phyloP scores from a whole-genome alignment of 2,329 filamentous ascomycete genomes.

The Akanthomyces lecanii region DNA sequence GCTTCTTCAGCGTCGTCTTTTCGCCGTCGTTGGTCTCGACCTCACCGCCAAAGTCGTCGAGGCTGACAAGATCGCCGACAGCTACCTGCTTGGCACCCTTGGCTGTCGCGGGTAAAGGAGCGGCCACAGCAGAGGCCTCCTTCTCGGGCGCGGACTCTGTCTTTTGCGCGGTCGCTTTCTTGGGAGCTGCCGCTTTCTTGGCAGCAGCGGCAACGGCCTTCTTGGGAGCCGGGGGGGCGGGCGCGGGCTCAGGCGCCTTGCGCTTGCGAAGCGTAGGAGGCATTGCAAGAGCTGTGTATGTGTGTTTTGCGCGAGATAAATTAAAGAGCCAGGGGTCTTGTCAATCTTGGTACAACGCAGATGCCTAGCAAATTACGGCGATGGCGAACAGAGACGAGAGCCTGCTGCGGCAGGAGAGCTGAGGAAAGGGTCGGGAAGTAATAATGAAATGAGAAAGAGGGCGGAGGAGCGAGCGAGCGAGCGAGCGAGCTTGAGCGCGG shows the following conservation, averaged over 20 bases:
- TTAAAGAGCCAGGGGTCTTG: conserved; percentile 1
- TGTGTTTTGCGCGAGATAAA: conserved; percentile 3
- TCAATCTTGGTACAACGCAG: background rate
- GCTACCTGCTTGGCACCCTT: conserved; percentile 37
- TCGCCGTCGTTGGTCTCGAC: conserved; percentile 81
- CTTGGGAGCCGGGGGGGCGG: conserved; percentile 39
- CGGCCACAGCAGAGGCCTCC: background rate
- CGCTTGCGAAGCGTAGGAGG: conserved; percentile 58
- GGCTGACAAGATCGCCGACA: conserved; percentile 50
- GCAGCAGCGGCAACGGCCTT: conserved; percentile 36
- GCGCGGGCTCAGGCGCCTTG: conserved; percentile 49
- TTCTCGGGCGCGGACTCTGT: conserved; percentile 27
- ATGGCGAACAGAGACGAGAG: background rate
- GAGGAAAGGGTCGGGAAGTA: background rate
- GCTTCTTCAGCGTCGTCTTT: conserved; percentile 72
- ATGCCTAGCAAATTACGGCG: background rate
- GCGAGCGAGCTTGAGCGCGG: conserved; percentile 20
- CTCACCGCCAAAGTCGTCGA: conserved; percentile 62
- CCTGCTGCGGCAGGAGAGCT: background rate
- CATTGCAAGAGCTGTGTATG: conserved; percentile 36
- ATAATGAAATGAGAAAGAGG: conserved; percentile 14
- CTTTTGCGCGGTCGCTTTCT: conserved; percentile 32
- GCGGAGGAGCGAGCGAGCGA: background rate
- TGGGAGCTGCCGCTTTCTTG: conserved; percentile 34
- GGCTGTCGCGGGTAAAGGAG: background rate